Base-by-base conservation (phyloP, 2,329 filamentous ascomycete species). In the Claviceps sp. region DNA sequence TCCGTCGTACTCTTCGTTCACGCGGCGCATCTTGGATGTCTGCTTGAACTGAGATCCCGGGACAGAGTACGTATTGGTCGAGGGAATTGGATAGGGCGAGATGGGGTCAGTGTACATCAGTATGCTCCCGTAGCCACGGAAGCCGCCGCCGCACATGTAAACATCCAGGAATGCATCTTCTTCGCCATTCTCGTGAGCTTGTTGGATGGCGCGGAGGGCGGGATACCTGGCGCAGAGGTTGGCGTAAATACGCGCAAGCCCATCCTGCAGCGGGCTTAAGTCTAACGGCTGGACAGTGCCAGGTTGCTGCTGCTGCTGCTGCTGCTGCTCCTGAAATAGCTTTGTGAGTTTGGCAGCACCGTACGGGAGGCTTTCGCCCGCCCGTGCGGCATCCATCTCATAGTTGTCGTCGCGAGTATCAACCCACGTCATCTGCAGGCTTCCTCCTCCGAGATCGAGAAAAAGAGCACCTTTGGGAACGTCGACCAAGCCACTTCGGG, bases 81-180 rank as follows among this genome's bases (percentile, higher is more conserved):
- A 82, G 0, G 88, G 80, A 26, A 95, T 85, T 0, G 90, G 90
- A 64, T 95, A 96, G 0, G 88, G 88, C 51, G 77, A 72, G 44
- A 88, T 77, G 5, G 73, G 68, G 60, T 91, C 86, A 58, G 80
- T 77, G 63, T 85, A 82, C 85, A 95, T 90, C 50, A 95, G 74
- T 62, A 95, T 82, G 66, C 88, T 94, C 6, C 89, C 90, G 74
- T 94, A 95, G 16, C 90, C 90, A 39, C 90, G 76, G 63, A 95
- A 95, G 0, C 90, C 90, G 24, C 90, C 90, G 44, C 90, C 90
- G 56, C 87, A 95, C 53, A 96, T 81, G 64, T 90, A 95, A 8
- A 95, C 73, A 38, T 85, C 80, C 53, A 89, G 73, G 4, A 77
- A 77, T 48, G 58, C 56, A 42, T 60, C 55, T 38, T 60, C 55